Conservation (phyloP, 2,329 filamentous ascomycete genomes). For the Chrysosphaeria jannelii region DNA sequence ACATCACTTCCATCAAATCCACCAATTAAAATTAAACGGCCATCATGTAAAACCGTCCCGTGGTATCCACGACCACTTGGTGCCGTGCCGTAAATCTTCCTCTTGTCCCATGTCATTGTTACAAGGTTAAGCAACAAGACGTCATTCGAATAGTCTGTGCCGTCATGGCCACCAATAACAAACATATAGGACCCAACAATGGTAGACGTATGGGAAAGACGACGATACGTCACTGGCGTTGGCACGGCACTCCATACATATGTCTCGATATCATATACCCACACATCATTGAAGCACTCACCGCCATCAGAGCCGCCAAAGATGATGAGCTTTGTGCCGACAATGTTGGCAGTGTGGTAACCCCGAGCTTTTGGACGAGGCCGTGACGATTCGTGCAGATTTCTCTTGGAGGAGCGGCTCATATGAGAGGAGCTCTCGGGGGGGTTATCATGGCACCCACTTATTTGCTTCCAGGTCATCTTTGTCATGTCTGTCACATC, state of each 20-base stretch:
- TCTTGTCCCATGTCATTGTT: conserved; percentile 43
- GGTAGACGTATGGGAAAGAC: conserved; percentile 36
- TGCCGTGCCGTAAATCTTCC: conserved; percentile 30
- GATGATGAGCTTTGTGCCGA: conserved; percentile 40
- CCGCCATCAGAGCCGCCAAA: conserved; percentile 39
- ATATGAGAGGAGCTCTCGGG: conserved; percentile 9
- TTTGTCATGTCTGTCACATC: conserved; percentile 34
- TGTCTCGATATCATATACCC: conserved; percentile 39
- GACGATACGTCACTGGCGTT: conserved; percentile 28
- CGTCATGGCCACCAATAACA: conserved; percentile 39
- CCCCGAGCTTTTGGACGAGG: conserved; percentile 28
- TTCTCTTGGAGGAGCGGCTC: not conserved
- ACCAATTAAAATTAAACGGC: conserved; percentile 29
- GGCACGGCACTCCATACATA: conserved; percentile 26
- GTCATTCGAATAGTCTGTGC: conserved; percentile 37
- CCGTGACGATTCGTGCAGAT: conserved; percentile 1
- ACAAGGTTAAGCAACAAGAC: conserved; percentile 38
- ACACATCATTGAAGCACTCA: conserved; percentile 43
- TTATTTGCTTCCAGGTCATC: conserved; percentile 38
- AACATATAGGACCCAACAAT: conserved; percentile 41
- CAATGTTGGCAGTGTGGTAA: conserved; percentile 46
- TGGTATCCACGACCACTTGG: conserved; percentile 37
- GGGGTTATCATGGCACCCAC: conserved; percentile 8
- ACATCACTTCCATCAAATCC: conserved; percentile 38
- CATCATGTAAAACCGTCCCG: conserved; percentile 33